A percentile compares a stretch with the other conserved stretches of the same genome.
Evolutionary conservation across 495 filamentous ascomycete genomes (phyloP).

Genomic region (Tuber umbilicatum): DNA sequence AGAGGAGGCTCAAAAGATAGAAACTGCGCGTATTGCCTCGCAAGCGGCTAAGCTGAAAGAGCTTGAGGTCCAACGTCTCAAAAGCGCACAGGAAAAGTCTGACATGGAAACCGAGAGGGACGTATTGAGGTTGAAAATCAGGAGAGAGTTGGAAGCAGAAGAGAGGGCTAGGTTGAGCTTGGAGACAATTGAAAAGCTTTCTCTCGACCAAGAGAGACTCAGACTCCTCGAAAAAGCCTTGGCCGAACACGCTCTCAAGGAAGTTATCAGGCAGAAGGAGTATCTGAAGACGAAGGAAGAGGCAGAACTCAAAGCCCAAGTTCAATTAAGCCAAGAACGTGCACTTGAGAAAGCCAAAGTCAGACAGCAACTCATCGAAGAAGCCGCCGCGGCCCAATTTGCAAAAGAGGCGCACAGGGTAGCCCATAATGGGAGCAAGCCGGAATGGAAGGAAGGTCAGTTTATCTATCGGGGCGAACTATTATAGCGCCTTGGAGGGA

Average conservation of each 20-base stretch:
- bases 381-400: conserved; percentile 1
- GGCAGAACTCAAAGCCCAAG: conserved; percentile 13
- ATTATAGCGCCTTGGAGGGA: background rate
- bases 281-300: conserved; percentile 22
- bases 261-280: conserved; percentile 11
- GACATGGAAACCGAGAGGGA: conserved; percentile 25
- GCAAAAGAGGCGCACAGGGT: conserved; percentile 19
- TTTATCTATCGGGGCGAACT: background rate
- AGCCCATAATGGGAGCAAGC: conserved; percentile 13
- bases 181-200: background rate
- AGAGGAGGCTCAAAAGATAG: conserved; percentile 19
- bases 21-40: conserved; percentile 15
- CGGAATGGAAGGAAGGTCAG: conserved; percentile 21
- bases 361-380: conserved; percentile 11
- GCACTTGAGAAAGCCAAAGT: conserved; percentile 17
- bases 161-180: conserved; percentile 11
- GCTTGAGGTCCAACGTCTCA: conserved; percentile 23
- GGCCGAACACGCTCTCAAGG: background rate
- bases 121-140: conserved; percentile 18
- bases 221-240: background rate
- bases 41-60: conserved; percentile 22
- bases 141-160: conserved; percentile 28
- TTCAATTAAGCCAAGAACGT: conserved; percentile 14
- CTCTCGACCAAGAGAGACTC: background rate
- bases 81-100: conserved; percentile 23